These are phyloP conservation scores for Cladosporium phlei DNA, from an alignment of 2,329 filamentous ascomycete species.

Conservation along the genomic window DNA sequence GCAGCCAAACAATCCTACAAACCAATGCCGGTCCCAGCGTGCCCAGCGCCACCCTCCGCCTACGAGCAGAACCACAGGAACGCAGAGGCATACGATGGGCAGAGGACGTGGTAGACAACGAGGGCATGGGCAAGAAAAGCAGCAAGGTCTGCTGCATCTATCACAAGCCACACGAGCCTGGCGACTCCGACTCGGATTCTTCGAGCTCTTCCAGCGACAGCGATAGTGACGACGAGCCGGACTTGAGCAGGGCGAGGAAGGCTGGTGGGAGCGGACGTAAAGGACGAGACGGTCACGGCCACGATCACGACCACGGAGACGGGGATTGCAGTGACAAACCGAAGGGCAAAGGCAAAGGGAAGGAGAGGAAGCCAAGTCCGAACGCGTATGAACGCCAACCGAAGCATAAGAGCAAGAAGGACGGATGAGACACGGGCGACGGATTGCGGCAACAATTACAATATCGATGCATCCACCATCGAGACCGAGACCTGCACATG, in stretches of 20 bases:
- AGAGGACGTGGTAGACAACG: conserved; percentile 89
- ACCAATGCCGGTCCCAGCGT: conserved; percentile 21
- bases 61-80: conserved; percentile 37
- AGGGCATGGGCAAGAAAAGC: conserved; percentile 86
- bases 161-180: conserved; percentile 74
- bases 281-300: conserved; percentile 41
- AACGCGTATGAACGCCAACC: conserved; percentile 80
- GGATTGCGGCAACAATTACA: too few relatives aligned
- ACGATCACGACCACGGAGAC: conserved; percentile 40
- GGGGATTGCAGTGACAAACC: conserved; percentile 29
- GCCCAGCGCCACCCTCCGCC: conserved; percentile 31
- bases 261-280: conserved; percentile 35
- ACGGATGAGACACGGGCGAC: conserved; percentile 19
- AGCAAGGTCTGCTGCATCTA: conserved; percentile 99
- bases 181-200: conserved; percentile 70
- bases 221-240: conserved; percentile 52
- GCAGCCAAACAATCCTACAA: conserved; percentile 31
- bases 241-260: conserved; percentile 45
- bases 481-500: too few relatives aligned
- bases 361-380: conserved; percentile 59
- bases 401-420: conserved; percentile 38
- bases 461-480: too few relatives aligned
- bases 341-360: conserved; percentile 35
- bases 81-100: conserved; percentile 79
- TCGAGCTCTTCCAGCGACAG: conserved; percentile 51